These are phyloP conservation scores for Pythium vanterpoolii DNA, from an alignment of 352 stramenopile genomes.

Conservation along the genomic window DNA sequence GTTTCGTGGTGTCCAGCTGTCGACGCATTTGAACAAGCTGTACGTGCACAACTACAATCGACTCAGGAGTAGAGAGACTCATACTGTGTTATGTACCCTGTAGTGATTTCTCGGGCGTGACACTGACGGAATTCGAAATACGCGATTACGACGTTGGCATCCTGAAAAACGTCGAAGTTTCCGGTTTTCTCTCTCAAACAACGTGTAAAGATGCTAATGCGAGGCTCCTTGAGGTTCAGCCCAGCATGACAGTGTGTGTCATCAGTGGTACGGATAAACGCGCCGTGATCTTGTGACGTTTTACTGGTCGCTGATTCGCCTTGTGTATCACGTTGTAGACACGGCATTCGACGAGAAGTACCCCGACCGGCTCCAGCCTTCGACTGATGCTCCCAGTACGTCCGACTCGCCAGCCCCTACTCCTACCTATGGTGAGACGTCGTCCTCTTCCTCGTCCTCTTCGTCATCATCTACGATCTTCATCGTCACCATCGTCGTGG, in stretches of 20 bases:
- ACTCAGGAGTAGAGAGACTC: background rate
- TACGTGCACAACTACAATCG: background rate
- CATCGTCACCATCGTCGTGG: constrained; percentile 3
- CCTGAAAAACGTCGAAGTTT: background rate
- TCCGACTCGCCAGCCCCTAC: background rate
- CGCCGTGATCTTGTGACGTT: background rate
- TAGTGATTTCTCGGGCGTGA: constrained; percentile 1
- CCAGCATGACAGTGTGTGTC: background rate
- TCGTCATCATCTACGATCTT: constrained; percentile 1
- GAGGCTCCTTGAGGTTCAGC: background rate
- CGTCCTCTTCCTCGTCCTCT: background rate
- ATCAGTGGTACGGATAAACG: constrained; percentile 6
- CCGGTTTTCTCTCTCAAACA: background rate
- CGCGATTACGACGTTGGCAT: constrained; percentile 8
- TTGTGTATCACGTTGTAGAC: background rate
- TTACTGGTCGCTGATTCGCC: background rate
- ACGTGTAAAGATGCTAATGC: background rate
- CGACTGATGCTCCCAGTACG: background rate
- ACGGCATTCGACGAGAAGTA: constrained; percentile 5
- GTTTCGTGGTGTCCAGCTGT: constrained; percentile 20
- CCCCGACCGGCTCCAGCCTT: background rate
- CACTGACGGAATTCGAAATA: constrained; percentile 6
- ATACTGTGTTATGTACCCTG: background rate
- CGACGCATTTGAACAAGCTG: constrained; percentile 8
- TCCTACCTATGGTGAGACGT: no score